These are phyloP conservation scores for Funneliformis caledonium DNA, from an alignment of 371 early-diverging fungal genomes.

Conservation along the genomic window DNA sequence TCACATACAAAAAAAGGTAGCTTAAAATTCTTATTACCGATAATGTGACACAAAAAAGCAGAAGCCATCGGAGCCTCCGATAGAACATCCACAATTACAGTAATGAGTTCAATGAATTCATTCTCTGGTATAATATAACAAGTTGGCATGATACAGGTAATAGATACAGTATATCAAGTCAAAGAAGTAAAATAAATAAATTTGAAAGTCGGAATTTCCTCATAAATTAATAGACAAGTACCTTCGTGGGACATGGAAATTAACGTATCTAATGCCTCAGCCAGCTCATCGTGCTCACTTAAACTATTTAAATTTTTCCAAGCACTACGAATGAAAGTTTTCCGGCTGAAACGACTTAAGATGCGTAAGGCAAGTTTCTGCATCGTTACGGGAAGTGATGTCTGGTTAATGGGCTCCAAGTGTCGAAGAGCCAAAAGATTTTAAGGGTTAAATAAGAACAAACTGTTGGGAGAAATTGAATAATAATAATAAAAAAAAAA, in stretches of 20 bases:
- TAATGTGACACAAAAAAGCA: conserved; percentile 33
- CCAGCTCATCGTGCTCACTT: conserved; percentile 32
- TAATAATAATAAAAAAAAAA: too few relatives aligned
- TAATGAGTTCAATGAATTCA: conserved; percentile 36
- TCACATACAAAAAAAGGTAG: not conserved
- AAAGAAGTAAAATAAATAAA: not conserved
- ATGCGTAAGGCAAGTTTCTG: conserved; percentile 32
- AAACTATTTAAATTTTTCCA: conserved; percentile 39
- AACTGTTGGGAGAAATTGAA: too few relatives aligned
- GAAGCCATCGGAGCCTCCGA: conserved; percentile 36
- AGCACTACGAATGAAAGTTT: conserved; percentile 35
- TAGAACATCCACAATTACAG: conserved; percentile 33
- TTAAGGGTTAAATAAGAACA: not conserved
- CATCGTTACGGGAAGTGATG: conserved; percentile 9
- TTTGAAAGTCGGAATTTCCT: not conserved
- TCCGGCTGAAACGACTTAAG: conserved; percentile 27
- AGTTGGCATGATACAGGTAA: not conserved
- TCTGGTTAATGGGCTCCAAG: not conserved
- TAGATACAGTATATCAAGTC: not conserved
- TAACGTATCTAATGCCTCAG: conserved; percentile 20
- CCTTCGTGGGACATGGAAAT: conserved; percentile 40
- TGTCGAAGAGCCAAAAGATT: not conserved
- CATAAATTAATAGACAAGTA: not conserved
- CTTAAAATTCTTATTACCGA: not conserved
- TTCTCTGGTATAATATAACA: not conserved